Evolutionary conservation across 1,284 basidiomycete genomes (phyloP).

Genomic region (Rhodotorula mucilaginosa): DNA sequence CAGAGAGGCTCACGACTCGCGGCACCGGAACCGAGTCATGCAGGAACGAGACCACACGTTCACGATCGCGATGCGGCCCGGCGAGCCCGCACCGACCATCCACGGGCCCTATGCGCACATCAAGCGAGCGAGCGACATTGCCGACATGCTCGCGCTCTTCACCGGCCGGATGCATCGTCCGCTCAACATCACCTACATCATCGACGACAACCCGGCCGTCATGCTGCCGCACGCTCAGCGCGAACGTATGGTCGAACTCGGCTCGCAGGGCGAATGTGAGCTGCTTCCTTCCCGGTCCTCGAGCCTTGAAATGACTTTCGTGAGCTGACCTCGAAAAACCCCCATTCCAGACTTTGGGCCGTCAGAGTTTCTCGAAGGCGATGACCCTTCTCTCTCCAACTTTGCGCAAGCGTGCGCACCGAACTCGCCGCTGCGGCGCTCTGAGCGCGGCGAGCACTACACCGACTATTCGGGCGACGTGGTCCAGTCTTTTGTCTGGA

Average conservation of each 20-base stretch:
- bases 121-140: conserved; percentile 43
- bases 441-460: conserved; percentile 36
- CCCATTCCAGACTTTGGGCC: conserved; percentile 37
- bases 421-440: conserved; percentile 40
- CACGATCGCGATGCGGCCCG: conserved; percentile 38
- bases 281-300: background rate
- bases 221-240: conserved; percentile 52
- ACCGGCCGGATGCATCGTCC: conserved; percentile 48
- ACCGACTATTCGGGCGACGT: conserved; percentile 37
- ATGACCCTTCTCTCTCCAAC: conserved; percentile 39
- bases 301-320: background rate
- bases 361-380: conserved; percentile 42
- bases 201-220: conserved; percentile 54
- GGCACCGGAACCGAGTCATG: conserved; percentile 43
- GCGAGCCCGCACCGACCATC: conserved; percentile 18
- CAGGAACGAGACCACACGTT: conserved; percentile 45
- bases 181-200: conserved; percentile 51
- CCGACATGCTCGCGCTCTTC: conserved; percentile 48
- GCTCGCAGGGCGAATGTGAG: conserved; percentile 50
- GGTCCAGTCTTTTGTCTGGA: conserved; percentile 44
- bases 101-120: conserved; percentile 39
- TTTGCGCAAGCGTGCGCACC: conserved; percentile 44
- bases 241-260: conserved; percentile 50
- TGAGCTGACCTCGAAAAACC: background rate
- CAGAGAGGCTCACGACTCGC: conserved; percentile 37